Evolutionary conservation across 257 asterid genomes (phyloP).

Genomic region (Penstemon davidsonii): DNA sequence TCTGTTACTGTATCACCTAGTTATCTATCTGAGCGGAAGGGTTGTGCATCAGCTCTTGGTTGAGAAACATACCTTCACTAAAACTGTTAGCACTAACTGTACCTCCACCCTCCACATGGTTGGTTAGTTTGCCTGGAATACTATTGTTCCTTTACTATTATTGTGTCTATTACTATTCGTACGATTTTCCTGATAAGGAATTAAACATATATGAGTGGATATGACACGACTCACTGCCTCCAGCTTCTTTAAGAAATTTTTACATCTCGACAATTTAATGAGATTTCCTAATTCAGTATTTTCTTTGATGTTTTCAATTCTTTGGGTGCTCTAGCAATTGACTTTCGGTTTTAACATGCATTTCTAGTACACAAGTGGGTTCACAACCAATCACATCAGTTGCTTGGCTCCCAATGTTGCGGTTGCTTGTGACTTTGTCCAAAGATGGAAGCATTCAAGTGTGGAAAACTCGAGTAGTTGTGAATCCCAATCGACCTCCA

Average conservation of each 20-base stretch:
- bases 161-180: background rate
- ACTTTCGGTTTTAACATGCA: slow-evolving; percentile 32
- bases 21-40: slow-evolving; percentile 27
- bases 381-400: slow-evolving; percentile 97
- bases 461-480: slow-evolving; percentile 86
- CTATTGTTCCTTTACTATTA: background rate
- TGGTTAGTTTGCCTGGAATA: slow-evolving; percentile 12
- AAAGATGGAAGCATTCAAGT: slow-evolving; percentile 96
- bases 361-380: slow-evolving; percentile 93
- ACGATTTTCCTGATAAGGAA: slow-evolving; percentile 15
- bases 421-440: slow-evolving; percentile 85
- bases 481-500: slow-evolving; percentile 89
- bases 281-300: slow-evolving; percentile 21
- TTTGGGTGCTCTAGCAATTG: slow-evolving; percentile 29
- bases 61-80: slow-evolving; percentile 17
- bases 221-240: slow-evolving; percentile 19
- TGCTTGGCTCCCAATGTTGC: slow-evolving; percentile 87
- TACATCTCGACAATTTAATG: slow-evolving; percentile 18
- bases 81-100: slow-evolving; percentile 6
- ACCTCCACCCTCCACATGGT: slow-evolving; percentile 3
- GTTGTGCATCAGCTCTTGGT: background rate
- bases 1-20: slow-evolving; percentile 8
- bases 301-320: slow-evolving; percentile 12
- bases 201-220: slow-evolving; percentile 5
- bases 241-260: slow-evolving; percentile 21